Base-by-base conservation (phyloP, 768 basidiomycete genomes). In the Sporobolomyces pararoseus region DNA sequence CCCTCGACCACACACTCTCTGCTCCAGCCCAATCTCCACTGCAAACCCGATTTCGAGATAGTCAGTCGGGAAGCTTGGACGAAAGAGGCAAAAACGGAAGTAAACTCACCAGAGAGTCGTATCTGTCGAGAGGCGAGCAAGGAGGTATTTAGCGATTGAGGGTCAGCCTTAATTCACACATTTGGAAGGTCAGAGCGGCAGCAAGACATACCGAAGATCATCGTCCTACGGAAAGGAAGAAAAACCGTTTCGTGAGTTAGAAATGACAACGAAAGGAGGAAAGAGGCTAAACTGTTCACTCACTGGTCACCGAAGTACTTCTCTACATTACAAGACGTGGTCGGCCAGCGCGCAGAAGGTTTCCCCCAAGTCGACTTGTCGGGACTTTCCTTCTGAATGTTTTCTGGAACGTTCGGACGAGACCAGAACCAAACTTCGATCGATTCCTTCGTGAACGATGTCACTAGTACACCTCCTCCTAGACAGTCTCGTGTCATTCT, bases 1-100 rank as follows among this genome's bases (percentile, higher is more conserved):
- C 46, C 2, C 31, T 23, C n/a, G 2, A 29, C 55, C 66, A 44
- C 1, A 70, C 68, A 4, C 49, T 58, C 1, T 42, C 27, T 1
- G 55, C 44, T 12, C 69, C 69, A 1, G 69, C 69, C 69, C 69
- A 70, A 35, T 65, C 69, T 1, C 69, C 69, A 52, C 68, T 69
- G 51, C 5, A 13, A 60, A 29, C 5, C 7, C n/a, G 2, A 21
- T 10, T 13, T 51, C 25, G 25, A 54, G 52, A 13, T 29, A n/a
- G 19, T 12, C 35, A 12, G 27, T 13, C 32, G 13, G 13, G 25
- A 47, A 47, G 46, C 7, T 13, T 14, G 46, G 46, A 47, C 12
- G 46, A 7, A 23, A 13, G 3, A 31, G 29, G 31, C 16, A 14
- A 2, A 49, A 50, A 7, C n/a, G 23, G 6, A 27, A 14, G 49